phyloP scores from a whole-genome alignment of 2,329 filamentous ascomycete species.

The Stachybotrys echinatus region DNA sequence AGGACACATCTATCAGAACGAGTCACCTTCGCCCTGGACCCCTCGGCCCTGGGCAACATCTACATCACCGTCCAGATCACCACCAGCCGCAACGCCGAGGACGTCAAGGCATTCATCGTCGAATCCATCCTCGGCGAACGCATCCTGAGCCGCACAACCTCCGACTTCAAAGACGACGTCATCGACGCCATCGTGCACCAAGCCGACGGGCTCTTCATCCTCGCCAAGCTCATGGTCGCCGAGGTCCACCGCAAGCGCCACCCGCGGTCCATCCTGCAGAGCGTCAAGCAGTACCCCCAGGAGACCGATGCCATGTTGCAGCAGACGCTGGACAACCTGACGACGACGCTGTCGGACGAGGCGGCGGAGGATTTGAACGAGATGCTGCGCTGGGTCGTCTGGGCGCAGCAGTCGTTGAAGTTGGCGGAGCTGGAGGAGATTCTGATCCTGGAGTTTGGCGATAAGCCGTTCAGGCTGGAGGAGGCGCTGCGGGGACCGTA shows the following conservation, averaged over 20 bases:
- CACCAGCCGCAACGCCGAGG: constrained; percentile 32
- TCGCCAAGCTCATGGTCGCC: constrained; percentile 44
- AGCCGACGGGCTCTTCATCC: constrained; percentile 42
- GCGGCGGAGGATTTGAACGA: constrained; percentile 39
- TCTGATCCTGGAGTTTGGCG: constrained; percentile 35
- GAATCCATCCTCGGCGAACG: constrained; percentile 33
- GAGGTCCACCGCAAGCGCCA: constrained; percentile 41
- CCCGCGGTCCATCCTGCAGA: constrained; percentile 36
- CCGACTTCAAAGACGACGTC: constrained; percentile 29
- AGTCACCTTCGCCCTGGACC: constrained; percentile 27
- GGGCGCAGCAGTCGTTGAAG: constrained; percentile 35
- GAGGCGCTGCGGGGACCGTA: constrained; percentile 38
- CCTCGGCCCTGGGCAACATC: constrained; percentile 19
- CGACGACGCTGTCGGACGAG: constrained; percentile 29
- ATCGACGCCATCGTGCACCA: constrained; percentile 32
- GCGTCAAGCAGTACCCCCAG: constrained; percentile 37
- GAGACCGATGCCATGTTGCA: constrained; percentile 37
- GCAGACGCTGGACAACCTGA: constrained; percentile 35
- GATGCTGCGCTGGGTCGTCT: constrained; percentile 39
- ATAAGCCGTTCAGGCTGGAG: constrained; percentile 33
- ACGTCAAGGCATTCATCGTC: constrained; percentile 36
- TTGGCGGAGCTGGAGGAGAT: constrained; percentile 38
- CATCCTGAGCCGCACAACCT: constrained; percentile 25
- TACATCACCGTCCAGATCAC: constrained; percentile 37
- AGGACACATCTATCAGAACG: constrained; percentile 35